Evolutionary conservation across 768 basidiomycete genomes (phyloP), one percentile per base, ranked within the genome.

Genomic region (Boletus subcaerulescens): DNA sequence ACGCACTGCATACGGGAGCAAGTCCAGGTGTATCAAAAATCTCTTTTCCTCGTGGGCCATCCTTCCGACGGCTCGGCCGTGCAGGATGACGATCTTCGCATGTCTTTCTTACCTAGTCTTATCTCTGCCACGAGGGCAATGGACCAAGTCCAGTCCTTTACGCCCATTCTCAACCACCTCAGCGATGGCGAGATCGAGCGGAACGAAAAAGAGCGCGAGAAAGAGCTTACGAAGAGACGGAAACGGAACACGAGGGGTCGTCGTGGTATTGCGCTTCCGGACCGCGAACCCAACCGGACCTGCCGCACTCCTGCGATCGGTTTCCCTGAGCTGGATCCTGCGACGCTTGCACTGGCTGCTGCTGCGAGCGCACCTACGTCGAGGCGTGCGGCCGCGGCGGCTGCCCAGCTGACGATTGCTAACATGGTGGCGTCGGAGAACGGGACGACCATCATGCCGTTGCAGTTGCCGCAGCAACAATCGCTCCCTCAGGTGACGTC

Each of bases 1-100:
- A 87, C 93, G 0, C 96, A 98, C 69, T 87, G 88, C 20, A 98
- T 98, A 62, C 85, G 96, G 31, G 97, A 99, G 69, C 97, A 99
- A 75, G 82, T 94, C 8, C 87, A 94, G 56, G 83, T 87, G 3
- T 93, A 93, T 74, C 88, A 92, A 70, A 93, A 94, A 67, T 95
- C 91, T 0, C 81, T 98, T 17, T 91, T 91, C 79, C 81, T 96
- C 35, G 84, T 94, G 51, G 91, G 93, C 1, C 91, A 96, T 67
- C 84, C 89, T 4, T 83, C 87, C 6, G 90, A 93, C 61, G 91
- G 92, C 3, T 80, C 85, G 0, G 68, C 78, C 9, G 79, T 96
- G 9, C 84, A 84, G 62, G 94, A 98, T 64, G 94, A 97, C 52
- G 97, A 99, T 52, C 83, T 99, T 29, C 86, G 91, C 41, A 82